Conservation (phyloP, 371 early-diverging fungal species). For the Basidiobolus meristosporus region DNA sequence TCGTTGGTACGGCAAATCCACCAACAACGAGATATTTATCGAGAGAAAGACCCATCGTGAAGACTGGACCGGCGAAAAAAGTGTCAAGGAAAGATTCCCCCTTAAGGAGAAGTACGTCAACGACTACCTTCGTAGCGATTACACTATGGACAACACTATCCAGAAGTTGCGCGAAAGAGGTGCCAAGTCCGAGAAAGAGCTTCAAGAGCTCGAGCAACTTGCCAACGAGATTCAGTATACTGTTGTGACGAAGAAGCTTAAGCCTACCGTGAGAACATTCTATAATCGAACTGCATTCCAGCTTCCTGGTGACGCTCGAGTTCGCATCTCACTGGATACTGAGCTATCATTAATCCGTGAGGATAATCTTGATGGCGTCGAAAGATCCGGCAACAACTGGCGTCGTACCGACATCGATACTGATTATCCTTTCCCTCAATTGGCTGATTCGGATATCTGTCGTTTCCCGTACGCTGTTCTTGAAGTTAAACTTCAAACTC, state of each 20-base stretch:
- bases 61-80: constrained; percentile 90
- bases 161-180: constrained; percentile 58
- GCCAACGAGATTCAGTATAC: constrained; percentile 64
- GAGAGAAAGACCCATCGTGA: constrained; percentile 97
- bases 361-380: constrained; percentile 60
- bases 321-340: constrained; percentile 96
- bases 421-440: constrained; percentile 81
- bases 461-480: constrained; percentile 95
- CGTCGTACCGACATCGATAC: constrained; percentile 83
- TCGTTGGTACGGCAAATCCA: constrained; percentile 67
- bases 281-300: constrained; percentile 99
- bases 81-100: constrained; percentile 86
- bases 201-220: constrained; percentile 49
- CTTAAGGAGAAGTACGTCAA: constrained; percentile 90
- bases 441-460: constrained; percentile 64
- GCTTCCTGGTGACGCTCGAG: constrained; percentile 93
- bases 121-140: constrained; percentile 61
- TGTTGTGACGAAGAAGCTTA: constrained; percentile 49
- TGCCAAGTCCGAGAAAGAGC: constrained; percentile 55
- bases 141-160: constrained; percentile 50
- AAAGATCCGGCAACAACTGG: constrained; percentile 81
- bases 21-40: constrained; percentile 59
- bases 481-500: constrained; percentile 94
- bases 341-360: constrained; percentile 95
- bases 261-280: constrained; percentile 85